phyloP scores from a whole-genome alignment of 2,329 filamentous ascomycete species.

The Arthroderma uncinatum region DNA sequence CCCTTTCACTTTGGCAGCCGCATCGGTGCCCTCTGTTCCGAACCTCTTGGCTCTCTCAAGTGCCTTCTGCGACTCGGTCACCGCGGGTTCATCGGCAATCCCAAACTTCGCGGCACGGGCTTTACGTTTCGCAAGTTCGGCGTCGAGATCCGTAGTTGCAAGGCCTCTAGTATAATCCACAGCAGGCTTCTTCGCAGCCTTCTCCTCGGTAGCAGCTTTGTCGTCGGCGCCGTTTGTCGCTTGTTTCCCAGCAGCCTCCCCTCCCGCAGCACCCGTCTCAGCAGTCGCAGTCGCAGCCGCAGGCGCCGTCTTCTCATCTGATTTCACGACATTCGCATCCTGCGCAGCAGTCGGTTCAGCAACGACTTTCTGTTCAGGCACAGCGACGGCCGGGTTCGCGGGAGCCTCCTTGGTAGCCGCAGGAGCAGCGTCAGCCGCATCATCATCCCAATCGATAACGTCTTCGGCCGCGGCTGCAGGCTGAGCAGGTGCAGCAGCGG shows the following conservation, averaged over 20 bases:
- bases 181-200: slow-evolving; percentile 20
- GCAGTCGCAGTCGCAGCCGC: slow-evolving; percentile 8
- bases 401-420: slow-evolving; percentile 30
- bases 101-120: slow-evolving; percentile 41
- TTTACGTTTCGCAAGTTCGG: slow-evolving; percentile 39
- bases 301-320: slow-evolving; percentile 12
- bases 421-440: slow-evolving; percentile 24
- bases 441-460: slow-evolving; percentile 37
- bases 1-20: slow-evolving; percentile 26
- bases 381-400: slow-evolving; percentile 29
- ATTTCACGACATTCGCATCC: slow-evolving; percentile 29
- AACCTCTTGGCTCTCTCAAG: slow-evolving; percentile 40
- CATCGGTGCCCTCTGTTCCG: slow-evolving; percentile 25
- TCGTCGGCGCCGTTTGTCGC: slow-evolving; percentile 16
- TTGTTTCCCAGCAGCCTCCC: slow-evolving; percentile 12
- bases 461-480: slow-evolving; percentile 24
- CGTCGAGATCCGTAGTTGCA: slow-evolving; percentile 34
- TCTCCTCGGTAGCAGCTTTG: slow-evolving; percentile 17
- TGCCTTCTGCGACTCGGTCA: slow-evolving; percentile 35
- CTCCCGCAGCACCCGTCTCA: slow-evolving; percentile 12
- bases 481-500: slow-evolving; percentile 22
- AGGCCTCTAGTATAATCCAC: slow-evolving; percentile 34
- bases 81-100: slow-evolving; percentile 31
- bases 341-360: slow-evolving; percentile 29
- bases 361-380: slow-evolving; percentile 31